A percentile compares a stretch with the other conserved stretches of the same genome.
These are phyloP conservation scores for Phycomyces blakesleeanus DNA, from an alignment of 192 early-diverging fungal genomes.

Conservation along the genomic window DNA sequence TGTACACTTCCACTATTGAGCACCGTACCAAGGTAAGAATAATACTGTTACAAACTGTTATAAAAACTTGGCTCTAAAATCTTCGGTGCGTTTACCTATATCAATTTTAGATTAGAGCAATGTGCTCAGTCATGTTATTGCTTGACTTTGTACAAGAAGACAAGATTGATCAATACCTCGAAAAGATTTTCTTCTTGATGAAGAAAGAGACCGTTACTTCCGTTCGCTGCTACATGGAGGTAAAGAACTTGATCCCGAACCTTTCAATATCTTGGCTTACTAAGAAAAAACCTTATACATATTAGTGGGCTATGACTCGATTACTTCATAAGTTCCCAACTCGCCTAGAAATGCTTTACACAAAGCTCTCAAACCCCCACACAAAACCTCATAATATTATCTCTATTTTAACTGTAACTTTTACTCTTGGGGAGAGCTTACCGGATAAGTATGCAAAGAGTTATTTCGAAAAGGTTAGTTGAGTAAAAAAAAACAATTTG, in stretches of 20 bases:
- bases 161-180: constrained; percentile 19
- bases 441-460: constrained; percentile 11
- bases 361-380: constrained; percentile 30
- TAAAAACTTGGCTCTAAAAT: neutral
- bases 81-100: neutral
- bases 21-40: constrained; percentile 26
- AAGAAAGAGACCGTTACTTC: constrained; percentile 40
- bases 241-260: neutral
- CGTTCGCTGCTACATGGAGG: constrained; percentile 46
- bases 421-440: constrained; percentile 35
- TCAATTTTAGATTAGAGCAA: constrained; percentile 36
- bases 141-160: constrained; percentile 31
- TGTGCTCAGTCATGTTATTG: constrained; percentile 45
- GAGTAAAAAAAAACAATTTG: neutral
- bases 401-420: constrained; percentile 41
- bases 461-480: constrained; percentile 32
- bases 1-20: constrained; percentile 21
- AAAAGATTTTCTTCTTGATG: constrained; percentile 31
- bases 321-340: constrained; percentile 18
- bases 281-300: neutral
- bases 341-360: constrained; percentile 12
- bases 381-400: constrained; percentile 37
- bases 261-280: too few relatives aligned
- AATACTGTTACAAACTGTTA: neutral
- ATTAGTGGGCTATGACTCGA: constrained; percentile 25